phyloP scores from a whole-genome alignment of 768 basidiomycete species.

The Suillus paluster region DNA sequence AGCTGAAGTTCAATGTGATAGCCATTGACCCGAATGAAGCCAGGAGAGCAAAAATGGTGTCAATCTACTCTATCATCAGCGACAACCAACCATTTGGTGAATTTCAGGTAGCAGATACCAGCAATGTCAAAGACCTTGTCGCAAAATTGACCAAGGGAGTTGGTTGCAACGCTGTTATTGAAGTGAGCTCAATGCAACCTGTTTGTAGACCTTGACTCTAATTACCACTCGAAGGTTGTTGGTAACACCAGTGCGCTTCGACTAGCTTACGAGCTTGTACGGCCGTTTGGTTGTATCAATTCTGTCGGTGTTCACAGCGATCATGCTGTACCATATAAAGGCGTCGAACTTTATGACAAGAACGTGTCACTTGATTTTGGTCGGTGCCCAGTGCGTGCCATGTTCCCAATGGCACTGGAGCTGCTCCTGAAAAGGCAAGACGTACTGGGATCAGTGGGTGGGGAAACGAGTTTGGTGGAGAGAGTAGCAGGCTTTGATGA shows the following conservation, averaged over 20 bases:
- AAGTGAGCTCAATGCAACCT: constrained; percentile 45
- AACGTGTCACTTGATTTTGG: constrained; percentile 84
- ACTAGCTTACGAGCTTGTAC: constrained; percentile 71
- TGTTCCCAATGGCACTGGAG: constrained; percentile 74
- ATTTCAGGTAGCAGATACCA: constrained; percentile 55
- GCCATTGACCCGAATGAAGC: constrained; percentile 64
- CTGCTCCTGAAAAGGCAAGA: constrained; percentile 72
- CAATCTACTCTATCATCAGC: constrained; percentile 57
- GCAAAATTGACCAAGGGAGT: constrained; percentile 56
- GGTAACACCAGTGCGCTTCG: constrained; percentile 67
- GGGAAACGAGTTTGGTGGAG: constrained; percentile 66
- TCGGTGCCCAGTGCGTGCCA: constrained; percentile 77
- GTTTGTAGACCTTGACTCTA: too few relatives aligned
- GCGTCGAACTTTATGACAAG: constrained; percentile 67
- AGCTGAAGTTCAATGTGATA: constrained; percentile 57
- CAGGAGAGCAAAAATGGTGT: constrained; percentile 62
- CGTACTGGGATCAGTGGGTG: constrained; percentile 73
- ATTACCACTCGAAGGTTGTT: constrained; percentile 54
- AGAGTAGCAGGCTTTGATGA: constrained; percentile 62
- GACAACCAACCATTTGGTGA: constrained; percentile 45
- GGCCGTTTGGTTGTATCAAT: constrained; percentile 74
- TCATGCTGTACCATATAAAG: constrained; percentile 57
- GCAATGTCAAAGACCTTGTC: constrained; percentile 54
- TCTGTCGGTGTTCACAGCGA: constrained; percentile 77
- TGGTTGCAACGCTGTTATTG: constrained; percentile 69